Evolutionary conservation across 2,329 filamentous ascomycete species (phyloP), one percentile per base, ranked within the genome.

Genomic region (Neopestalotiopsis sp.): DNA sequence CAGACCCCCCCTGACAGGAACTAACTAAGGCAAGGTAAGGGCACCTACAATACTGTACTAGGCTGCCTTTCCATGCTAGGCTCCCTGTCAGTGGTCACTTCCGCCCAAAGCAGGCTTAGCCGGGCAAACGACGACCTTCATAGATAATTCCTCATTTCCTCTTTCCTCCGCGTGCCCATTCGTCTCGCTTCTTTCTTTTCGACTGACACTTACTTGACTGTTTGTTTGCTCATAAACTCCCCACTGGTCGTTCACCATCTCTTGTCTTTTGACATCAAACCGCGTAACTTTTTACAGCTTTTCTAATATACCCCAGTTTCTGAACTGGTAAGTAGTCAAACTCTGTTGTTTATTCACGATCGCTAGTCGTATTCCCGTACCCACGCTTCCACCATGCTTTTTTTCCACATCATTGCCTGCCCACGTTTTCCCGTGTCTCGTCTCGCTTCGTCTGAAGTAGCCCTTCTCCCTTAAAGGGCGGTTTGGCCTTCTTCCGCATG

Each of bases 241-340:
- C 59, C 32, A 61, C 59, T 34, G 32, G 59, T 61, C 59, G 30
- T 40, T 61, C 59, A 61, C 59, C 32, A 61, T 61, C 59, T 14
- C 59, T 59, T 17, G 59, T 38, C 59, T 61, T 28, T 38, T 38
- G 28, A 61, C 32, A 30, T 61, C 59, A 61, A 38, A 10, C 2
- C 59, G 45, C 45, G 45, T 52, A 17, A 9, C 34, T 10, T 30
- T 61, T 20, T 61, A 61, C 59, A 61, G 13, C n/a, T 17, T 61
- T 61, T 34, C 30, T 61, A 61, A 61, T 61, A 61, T 61, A 17
- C 30, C 34, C 13, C 59, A 61, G 59, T 61, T 28, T 61, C 32
- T 61, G 28, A 61, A 61, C 59, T 61, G 59, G 59, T 61, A 61
- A 61, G 59, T 61, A 12, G 28, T 38, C 34, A 38, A 38, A 38